phyloP scores from a whole-genome alignment of 2,329 filamentous ascomycete species.

The Neophaeococcomyces aloes region DNA sequence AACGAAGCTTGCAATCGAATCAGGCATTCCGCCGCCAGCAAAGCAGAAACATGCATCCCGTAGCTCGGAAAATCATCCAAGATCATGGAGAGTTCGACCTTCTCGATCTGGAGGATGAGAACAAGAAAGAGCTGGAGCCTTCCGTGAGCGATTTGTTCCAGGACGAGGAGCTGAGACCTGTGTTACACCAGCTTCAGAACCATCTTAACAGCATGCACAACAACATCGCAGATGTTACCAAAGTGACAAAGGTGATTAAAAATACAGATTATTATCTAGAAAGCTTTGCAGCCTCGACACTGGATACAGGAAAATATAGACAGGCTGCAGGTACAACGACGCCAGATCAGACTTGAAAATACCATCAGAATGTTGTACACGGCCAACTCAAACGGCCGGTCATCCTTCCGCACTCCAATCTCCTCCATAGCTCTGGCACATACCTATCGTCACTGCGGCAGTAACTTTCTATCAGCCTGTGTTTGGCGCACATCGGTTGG shows the following conservation, averaged over 20 bases:
- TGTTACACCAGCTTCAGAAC: constrained; percentile 6
- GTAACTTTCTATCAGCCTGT: not conserved
- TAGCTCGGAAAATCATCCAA: not conserved
- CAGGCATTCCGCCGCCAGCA: constrained; percentile 7
- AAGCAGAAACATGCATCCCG: constrained; percentile 3
- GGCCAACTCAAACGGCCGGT: not conserved
- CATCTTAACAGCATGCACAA: constrained; percentile 10
- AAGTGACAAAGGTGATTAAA: not conserved
- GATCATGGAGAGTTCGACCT: not conserved
- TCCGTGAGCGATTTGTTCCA: not conserved
- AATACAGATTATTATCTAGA: not conserved
- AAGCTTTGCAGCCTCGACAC: not conserved
- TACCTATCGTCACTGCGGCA: no score
- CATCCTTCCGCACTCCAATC: not conserved
- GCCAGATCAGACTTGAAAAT: not conserved
- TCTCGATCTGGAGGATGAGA: not conserved
- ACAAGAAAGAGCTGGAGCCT: not conserved
- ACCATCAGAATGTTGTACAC: not conserved
- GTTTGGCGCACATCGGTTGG: not conserved
- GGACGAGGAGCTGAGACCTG: constrained; percentile 3
- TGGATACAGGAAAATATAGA: not conserved
- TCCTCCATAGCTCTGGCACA: not conserved
- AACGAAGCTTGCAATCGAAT: constrained; percentile 6
- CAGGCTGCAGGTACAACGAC: not conserved
- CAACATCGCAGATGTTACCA: not conserved